Base-by-base conservation (phyloP, 73 alveolate species). In the Blepharisma japonicum region DNA sequence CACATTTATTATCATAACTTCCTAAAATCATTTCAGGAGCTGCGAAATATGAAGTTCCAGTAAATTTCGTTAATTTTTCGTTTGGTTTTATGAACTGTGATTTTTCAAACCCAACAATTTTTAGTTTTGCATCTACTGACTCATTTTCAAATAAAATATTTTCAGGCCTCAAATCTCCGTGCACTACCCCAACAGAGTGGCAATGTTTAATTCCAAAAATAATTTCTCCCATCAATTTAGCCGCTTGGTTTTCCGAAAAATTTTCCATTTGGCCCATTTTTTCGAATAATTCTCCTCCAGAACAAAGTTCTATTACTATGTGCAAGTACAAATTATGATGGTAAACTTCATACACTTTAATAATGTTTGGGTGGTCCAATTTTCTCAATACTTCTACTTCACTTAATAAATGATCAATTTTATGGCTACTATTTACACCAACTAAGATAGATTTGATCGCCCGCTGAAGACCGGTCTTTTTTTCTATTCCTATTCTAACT, bases 131-230 rank as follows among this genome's bases (percentile, higher is more conserved):
- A 32, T 79, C 81, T 21, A 84, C 95, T 20, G 79, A 55, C 27
- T 81, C 84, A 68, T 82, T 89, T 20, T 86, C 94, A 91, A 95
- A 89, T 71, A 95, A 72, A 48, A 95, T 91, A 81, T 95, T 95
- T 83, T 95, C 98, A 4, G 97, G 97, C 77, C 93, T 95, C 71
- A 95, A 82, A 86, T 95, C 99, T 67, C 99, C 86, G 80, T 95
- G 98, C 11, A 93, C 94, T 20, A 95, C 86, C 6, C 95, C 97
- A 55, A 78, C 86, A 56, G 90, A 82, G 81, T 95, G 99, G 77
- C 95, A 91, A 85, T 91, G 88, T 1, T 89, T 83, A 23, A 91
- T 86, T 23, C 96, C 97, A 56, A 84, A 56, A 55, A 91, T 54
- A 7, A 91, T 88, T 81, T 91, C 85, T 56, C 81, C 68, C 83